Percentiles rank a stretch among this genome's conserved stretches.
Evolutionary conservation across 1,139 yeast genomes (phyloP).

Genomic region (Zygotorulaspora mrakii): DNA sequence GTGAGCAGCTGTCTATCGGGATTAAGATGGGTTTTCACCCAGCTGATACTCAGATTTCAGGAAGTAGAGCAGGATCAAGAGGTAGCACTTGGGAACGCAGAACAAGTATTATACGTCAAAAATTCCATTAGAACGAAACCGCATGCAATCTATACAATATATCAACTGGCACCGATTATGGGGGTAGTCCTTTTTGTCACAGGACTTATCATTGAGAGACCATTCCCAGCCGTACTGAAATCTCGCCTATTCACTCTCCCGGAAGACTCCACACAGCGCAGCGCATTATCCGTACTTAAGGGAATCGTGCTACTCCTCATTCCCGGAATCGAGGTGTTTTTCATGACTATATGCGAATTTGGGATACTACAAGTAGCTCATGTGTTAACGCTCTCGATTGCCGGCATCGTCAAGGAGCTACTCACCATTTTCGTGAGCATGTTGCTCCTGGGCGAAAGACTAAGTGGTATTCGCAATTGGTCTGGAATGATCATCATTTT

Average conservation of each 20-base stretch:
- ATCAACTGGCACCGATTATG: slow-evolving; percentile 84
- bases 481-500: slow-evolving; percentile 78
- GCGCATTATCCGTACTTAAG: slow-evolving; percentile 33
- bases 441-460: slow-evolving; percentile 67
- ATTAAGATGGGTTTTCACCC: slow-evolving; percentile 92
- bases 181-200: slow-evolving; percentile 54
- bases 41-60: slow-evolving; percentile 57
- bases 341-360: slow-evolving; percentile 89
- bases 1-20: slow-evolving; percentile 82
- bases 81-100: slow-evolving; percentile 3
- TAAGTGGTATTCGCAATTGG: slow-evolving; percentile 58
- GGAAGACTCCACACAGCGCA: slow-evolving; percentile 10
- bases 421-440: slow-evolving; percentile 73
- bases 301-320: slow-evolving; percentile 60
- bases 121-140: slow-evolving; percentile 26
- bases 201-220: slow-evolving; percentile 32
- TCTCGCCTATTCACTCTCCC: slow-evolving; percentile 24
- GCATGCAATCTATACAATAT: slow-evolving; percentile 80
- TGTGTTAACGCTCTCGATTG: slow-evolving; percentile 80
- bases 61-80: slow-evolving; percentile 5
- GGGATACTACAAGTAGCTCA: slow-evolving; percentile 77
- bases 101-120: slow-evolving; percentile 1
- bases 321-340: slow-evolving; percentile 85
- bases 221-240: slow-evolving; percentile 28
- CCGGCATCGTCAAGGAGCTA: slow-evolving; percentile 89